phyloP scores from a whole-genome alignment of 176 grass and related monocot species.

The Puya raimondii region DNA sequence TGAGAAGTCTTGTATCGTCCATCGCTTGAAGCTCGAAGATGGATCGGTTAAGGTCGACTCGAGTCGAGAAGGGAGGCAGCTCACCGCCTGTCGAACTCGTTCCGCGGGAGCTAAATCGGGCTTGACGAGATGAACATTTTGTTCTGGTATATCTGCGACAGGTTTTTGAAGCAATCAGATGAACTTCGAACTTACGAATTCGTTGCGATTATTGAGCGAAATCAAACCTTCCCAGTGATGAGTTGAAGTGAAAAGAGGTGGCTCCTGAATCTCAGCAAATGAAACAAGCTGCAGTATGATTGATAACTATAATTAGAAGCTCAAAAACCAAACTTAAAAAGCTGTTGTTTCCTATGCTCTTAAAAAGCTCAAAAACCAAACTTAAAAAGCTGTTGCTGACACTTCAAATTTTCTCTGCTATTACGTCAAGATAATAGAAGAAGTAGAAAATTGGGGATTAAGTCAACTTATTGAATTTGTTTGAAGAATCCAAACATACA shows the following conservation, averaged over 20 bases:
- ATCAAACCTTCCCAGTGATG: conserved; percentile 43
- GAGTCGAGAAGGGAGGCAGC: conserved; percentile 37
- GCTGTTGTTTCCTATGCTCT: not conserved
- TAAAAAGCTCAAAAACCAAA: not conserved
- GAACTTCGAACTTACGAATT: not conserved
- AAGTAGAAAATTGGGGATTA: no score
- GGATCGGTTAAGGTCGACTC: conserved; percentile 15
- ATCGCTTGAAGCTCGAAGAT: conserved; percentile 22
- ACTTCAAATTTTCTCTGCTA: not conserved
- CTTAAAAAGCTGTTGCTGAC: not conserved
- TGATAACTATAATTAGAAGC: not conserved
- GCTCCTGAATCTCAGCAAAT: conserved; percentile 56
- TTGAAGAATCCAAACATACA: no score
- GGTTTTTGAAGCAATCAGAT: not conserved
- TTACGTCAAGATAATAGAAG: not conserved
- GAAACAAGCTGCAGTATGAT: conserved; percentile 50
- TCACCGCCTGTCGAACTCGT: conserved; percentile 33
- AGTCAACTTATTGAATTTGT: no score
- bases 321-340: not conserved
- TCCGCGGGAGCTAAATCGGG: conserved; percentile 32
- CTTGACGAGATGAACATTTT: conserved; percentile 42
- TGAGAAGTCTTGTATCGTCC: conserved; percentile 58
- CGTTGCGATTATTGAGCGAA: not conserved
- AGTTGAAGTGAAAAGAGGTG: conserved; percentile 57
- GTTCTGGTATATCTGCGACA: conserved; percentile 40